phyloP scores from a whole-genome alignment of 163 green algal genomes.

The Scenedesmus sp. region DNA sequence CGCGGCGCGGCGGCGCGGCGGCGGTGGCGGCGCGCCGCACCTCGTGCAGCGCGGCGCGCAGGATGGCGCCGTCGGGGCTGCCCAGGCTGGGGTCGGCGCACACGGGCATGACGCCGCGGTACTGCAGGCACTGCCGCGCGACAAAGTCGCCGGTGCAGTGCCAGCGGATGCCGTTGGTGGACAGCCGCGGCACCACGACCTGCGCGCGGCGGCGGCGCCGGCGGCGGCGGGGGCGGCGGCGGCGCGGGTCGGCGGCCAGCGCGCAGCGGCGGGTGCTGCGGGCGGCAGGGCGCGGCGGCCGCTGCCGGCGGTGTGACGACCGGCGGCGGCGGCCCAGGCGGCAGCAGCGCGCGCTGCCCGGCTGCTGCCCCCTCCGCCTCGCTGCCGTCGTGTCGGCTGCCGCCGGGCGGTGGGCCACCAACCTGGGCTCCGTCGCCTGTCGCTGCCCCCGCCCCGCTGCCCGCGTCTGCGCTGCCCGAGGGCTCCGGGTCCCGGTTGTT shows the following conservation, averaged over 20 bases:
- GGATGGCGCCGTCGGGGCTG: slow-evolving; percentile 48
- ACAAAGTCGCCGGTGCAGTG: slow-evolving; percentile 57
- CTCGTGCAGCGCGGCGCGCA: slow-evolving; percentile 58
- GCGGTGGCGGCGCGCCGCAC: slow-evolving; percentile 37
- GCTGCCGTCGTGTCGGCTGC: neutral
- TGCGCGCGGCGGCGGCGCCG: no score
- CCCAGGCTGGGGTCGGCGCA: slow-evolving; percentile 53
- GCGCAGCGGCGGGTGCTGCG: neutral
- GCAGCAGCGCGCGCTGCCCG: neutral
- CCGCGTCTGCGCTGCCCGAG: no score
- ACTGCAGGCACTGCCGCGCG: slow-evolving; percentile 75
- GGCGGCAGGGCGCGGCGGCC: neutral
- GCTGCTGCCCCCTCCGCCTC: neutral
- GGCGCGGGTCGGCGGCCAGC: no score
- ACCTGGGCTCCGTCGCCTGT: neutral
- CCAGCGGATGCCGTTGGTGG: slow-evolving; percentile 55
- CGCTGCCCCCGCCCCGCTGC: neutral
- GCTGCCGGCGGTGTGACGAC: neutral
- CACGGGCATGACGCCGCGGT: slow-evolving; percentile 73
- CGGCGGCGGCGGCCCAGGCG: neutral
- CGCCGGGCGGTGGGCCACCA: neutral
- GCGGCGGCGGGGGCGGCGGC: no score
- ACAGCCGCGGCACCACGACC: slow-evolving; percentile 61
- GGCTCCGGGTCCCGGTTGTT: neutral
- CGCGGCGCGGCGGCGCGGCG: no score